Evolutionary conservation across 495 filamentous ascomycete species (phyloP).

Genomic region (Hypoxylon fragiforme): DNA sequence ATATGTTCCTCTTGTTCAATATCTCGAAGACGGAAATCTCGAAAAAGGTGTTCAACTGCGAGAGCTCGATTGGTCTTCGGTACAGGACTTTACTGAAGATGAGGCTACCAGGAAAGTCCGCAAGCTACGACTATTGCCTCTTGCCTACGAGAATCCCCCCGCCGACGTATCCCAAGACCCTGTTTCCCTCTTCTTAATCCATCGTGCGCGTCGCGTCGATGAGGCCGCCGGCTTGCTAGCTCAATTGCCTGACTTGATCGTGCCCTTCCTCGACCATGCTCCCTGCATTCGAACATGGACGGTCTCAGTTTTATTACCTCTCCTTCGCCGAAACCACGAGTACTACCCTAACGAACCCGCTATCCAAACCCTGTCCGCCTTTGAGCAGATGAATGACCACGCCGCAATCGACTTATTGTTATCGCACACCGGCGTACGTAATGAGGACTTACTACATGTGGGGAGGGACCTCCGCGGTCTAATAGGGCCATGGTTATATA

Average conservation of each 20-base stretch:
- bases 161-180: constrained; percentile 54
- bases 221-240: constrained; percentile 74
- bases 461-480: constrained; percentile 74
- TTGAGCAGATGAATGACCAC: constrained; percentile 64
- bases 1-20: constrained; percentile 64
- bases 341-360: constrained; percentile 68
- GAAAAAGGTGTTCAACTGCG: constrained; percentile 32
- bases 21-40: constrained; percentile 53
- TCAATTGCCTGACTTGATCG: constrained; percentile 69
- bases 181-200: constrained; percentile 72
- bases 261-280: constrained; percentile 73
- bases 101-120: constrained; percentile 70
- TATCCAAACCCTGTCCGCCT: constrained; percentile 58
- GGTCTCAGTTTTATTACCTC: constrained; percentile 75
- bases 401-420: constrained; percentile 70
- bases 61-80: constrained; percentile 59
- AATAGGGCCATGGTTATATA: constrained; percentile 82
- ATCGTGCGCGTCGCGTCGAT: constrained; percentile 76
- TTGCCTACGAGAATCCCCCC: constrained; percentile 55
- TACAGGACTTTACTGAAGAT: constrained; percentile 64
- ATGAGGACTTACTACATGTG: constrained; percentile 51
- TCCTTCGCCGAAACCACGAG: constrained; percentile 81
- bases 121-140: constrained; percentile 68
- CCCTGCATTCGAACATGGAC: constrained; percentile 71
- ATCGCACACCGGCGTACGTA: constrained; percentile 56